Evolutionary conservation across 2,329 filamentous ascomycete species (phyloP), one percentile per base, ranked within the genome.

Genomic region (Alternaria gaisen): DNA sequence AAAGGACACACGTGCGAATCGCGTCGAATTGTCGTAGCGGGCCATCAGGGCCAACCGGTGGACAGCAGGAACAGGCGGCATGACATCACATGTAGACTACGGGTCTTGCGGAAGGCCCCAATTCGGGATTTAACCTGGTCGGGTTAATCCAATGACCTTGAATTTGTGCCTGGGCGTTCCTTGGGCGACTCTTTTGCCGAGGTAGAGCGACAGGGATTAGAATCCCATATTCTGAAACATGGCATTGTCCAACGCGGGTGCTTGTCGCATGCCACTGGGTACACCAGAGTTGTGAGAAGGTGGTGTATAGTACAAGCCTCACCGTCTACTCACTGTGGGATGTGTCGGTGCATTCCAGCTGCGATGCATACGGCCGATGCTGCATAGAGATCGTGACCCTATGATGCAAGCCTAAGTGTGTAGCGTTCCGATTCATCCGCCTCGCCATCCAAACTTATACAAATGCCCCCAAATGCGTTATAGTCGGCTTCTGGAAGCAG

Each of bases 21-120:
- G 52, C 53, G 44, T 56, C 20, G 53, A 38, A 46, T 16, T 28
- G 32, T 40, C n/a, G 56, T 44, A 32, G 44, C 53, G 46, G 38
- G 26, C 30, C n/a, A 41, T 43, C 55, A 4, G 34, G 55, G 40
- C 48, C 51, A 48, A 12, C 32, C 30, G 18, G 46, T 48, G 30
- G 46, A 48, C 46, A 55, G 28, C 53, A 56, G 47, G 53, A 36
- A 53, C 53, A 41, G 42, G 47, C 58, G 47, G 58, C 46, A 60
- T 60, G 58, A 60, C 53, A 57, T 60, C 58, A 60, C 12, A 10
- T 8, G 11, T 9, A 46, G 18, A 12, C 36, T 30, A 34, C 48
- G 47, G 53, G 28, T 34, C 26, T 42, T 36, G 18, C 50, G 16
- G 18, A 38, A 43, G 36, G 56, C 43, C 22, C 36, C 28, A 28